These are phyloP conservation scores for Clathrospora elynae DNA, from an alignment of 2,329 filamentous ascomycete species.

Conservation along the genomic window DNA sequence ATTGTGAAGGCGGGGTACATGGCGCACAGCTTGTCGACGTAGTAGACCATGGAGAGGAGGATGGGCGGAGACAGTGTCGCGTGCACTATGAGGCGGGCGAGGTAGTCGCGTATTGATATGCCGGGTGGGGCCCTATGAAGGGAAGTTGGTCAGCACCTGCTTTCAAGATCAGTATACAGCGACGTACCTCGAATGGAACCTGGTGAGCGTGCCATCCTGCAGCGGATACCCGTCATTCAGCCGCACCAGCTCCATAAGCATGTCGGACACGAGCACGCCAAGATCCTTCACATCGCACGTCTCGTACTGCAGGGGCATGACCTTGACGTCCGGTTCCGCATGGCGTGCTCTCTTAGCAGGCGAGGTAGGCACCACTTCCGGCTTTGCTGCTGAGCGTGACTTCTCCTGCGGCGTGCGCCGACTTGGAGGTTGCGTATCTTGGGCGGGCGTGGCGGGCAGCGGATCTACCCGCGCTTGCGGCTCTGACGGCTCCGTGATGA, in stretches of 20 bases:
- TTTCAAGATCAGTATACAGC: not conserved
- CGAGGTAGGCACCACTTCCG: slow-evolving; percentile 26
- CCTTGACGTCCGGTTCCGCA: slow-evolving; percentile 55
- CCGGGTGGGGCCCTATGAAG: slow-evolving; percentile 70
- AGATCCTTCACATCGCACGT: slow-evolving; percentile 81
- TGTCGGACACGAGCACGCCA: slow-evolving; percentile 87
- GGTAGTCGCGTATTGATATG: slow-evolving; percentile 92
- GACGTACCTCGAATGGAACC: slow-evolving; percentile 87
- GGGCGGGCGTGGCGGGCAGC: slow-evolving; percentile 30
- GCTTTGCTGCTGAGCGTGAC: slow-evolving; percentile 14
- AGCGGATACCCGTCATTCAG: slow-evolving; percentile 90
- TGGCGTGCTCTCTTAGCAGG: slow-evolving; percentile 42
- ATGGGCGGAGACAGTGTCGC: slow-evolving; percentile 92
- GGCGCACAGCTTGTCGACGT: slow-evolving; percentile 92
- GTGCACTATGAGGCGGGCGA: slow-evolving; percentile 89
- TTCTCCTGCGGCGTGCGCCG: slow-evolving; percentile 20
- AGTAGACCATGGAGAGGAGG: slow-evolving; percentile 98
- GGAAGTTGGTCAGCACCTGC: slow-evolving; percentile 12
- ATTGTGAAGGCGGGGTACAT: slow-evolving; percentile 95
- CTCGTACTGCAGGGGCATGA: slow-evolving; percentile 78
- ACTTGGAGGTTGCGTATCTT: slow-evolving; percentile 20
- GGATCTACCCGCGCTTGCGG: slow-evolving; percentile 44
- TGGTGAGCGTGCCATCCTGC: slow-evolving; percentile 81
- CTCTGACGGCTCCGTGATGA: slow-evolving; percentile 44
- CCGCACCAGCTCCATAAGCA: slow-evolving; percentile 92